A percentile compares a stretch with the other conserved stretches of the same genome.
phyloP scores from a whole-genome alignment of 352 stramenopile genomes.

The Pythium vanterpoolii region DNA sequence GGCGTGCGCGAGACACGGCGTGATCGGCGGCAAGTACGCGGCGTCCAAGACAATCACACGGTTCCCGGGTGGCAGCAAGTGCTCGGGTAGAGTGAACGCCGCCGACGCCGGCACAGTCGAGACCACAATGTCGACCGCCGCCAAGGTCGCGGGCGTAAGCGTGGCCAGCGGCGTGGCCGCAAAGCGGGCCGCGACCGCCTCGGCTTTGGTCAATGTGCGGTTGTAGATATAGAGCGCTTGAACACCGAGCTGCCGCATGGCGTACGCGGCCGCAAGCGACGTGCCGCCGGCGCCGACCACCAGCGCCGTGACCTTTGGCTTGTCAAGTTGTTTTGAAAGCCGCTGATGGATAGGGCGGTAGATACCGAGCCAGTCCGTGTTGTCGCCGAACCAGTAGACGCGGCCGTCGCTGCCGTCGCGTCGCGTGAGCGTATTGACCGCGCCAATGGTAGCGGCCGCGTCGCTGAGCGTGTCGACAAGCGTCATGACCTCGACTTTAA shows the following conservation, averaged over 20 bases:
- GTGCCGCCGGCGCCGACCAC: conserved; percentile 93
- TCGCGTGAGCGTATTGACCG: conserved; percentile 96
- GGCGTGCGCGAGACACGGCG: conserved; percentile 90
- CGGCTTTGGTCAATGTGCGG: conserved; percentile 91
- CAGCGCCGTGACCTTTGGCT: conserved; percentile 40
- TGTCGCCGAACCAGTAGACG: conserved; percentile 88
- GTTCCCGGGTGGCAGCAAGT: conserved; percentile 33
- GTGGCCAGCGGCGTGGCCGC: conserved; percentile 63
- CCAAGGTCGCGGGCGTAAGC: conserved; percentile 44
- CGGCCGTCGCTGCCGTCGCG: conserved; percentile 37
- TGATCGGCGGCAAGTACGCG: conserved; percentile 97
- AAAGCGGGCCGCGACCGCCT: conserved; percentile 88
- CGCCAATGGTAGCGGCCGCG: conserved; percentile 95
- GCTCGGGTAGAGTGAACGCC: conserved; percentile 71
- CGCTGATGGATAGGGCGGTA: conserved; percentile 87
- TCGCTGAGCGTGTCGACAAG: conserved; percentile 92
- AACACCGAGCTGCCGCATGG: conserved; percentile 83
- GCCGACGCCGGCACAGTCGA: conserved; percentile 94
- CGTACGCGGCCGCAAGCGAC: conserved; percentile 94
- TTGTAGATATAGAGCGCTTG: conserved; percentile 93
- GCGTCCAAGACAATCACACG: conserved; percentile 93
- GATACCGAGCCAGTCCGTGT: conserved; percentile 99
- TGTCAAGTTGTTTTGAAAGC: conserved; percentile 20
- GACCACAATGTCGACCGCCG: conserved; percentile 89
- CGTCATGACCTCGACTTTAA: conserved; percentile 95